phyloP scores from a whole-genome alignment of 1,284 basidiomycete species.

The Ustilago lituana region DNA sequence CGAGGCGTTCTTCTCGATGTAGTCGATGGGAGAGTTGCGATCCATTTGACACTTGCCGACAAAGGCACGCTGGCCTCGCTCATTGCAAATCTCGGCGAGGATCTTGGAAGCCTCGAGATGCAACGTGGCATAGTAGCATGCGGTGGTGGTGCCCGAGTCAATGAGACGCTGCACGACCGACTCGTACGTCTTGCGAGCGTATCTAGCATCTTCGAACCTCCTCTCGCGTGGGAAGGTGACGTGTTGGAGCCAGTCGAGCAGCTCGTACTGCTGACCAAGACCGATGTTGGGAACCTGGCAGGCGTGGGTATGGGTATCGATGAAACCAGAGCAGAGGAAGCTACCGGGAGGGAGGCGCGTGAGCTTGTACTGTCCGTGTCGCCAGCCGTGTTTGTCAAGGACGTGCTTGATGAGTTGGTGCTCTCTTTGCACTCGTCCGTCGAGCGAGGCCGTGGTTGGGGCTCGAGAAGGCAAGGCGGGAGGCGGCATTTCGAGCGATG shows the following conservation, averaged over 20 bases:
- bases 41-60: slow-evolving; percentile 96
- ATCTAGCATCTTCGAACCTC: slow-evolving; percentile 78
- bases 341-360: slow-evolving; percentile 75
- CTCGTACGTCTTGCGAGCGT: slow-evolving; percentile 78
- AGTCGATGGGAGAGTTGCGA: slow-evolving; percentile 76
- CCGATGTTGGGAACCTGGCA: slow-evolving; percentile 76
- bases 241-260: slow-evolving; percentile 88
- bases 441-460: slow-evolving; percentile 11
- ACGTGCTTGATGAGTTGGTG: slow-evolving; percentile 39
- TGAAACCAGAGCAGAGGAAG: slow-evolving; percentile 86
- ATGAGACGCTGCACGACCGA: slow-evolving; percentile 80
- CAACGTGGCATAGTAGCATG: slow-evolving; percentile 87
- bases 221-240: slow-evolving; percentile 90
- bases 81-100: slow-evolving; percentile 80
- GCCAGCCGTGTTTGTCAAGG: slow-evolving; percentile 52
- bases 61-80: slow-evolving; percentile 83
- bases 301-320: slow-evolving; percentile 81
- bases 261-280: slow-evolving; percentile 71
- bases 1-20: slow-evolving; percentile 73
- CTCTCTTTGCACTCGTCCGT: slow-evolving; percentile 32
- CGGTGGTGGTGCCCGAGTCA: slow-evolving; percentile 79
- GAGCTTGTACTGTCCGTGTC: slow-evolving; percentile 67
- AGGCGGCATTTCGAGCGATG: slow-evolving; percentile 45
- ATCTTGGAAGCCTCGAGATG: slow-evolving; percentile 83
- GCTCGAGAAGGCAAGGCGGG: slow-evolving; percentile 31